phyloP scores from a whole-genome alignment of 2,329 filamentous ascomycete species.

The Xylaria sp. region DNA sequence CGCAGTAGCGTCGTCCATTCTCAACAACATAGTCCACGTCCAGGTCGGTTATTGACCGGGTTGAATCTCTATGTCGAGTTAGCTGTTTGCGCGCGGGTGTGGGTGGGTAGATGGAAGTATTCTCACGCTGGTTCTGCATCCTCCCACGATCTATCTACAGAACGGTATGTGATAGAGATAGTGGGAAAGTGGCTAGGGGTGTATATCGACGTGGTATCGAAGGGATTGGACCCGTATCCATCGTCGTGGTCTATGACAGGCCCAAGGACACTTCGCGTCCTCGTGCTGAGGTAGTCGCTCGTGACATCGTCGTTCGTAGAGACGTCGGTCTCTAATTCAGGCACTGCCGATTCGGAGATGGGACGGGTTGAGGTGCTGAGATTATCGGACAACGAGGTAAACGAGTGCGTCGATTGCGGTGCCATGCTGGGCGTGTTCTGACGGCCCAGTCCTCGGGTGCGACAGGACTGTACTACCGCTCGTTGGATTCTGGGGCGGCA shows the following conservation, averaged over 20 bases:
- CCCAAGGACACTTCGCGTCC: conserved; percentile 44
- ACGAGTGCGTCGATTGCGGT: conserved; percentile 43
- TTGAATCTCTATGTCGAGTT: conserved; percentile 50
- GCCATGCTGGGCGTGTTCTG: conserved; percentile 41
- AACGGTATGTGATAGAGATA: conserved; percentile 51
- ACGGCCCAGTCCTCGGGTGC: conserved; percentile 33
- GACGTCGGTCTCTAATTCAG: conserved; percentile 47
- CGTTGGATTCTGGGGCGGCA: conserved; percentile 39
- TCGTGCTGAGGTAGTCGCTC: conserved; percentile 48
- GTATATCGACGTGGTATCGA: conserved; percentile 59
- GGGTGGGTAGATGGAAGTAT: not conserved
- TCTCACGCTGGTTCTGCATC: conserved; percentile 57
- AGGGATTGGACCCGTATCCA: conserved; percentile 40
- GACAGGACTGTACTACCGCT: conserved; percentile 30
- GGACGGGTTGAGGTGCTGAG: conserved; percentile 40
- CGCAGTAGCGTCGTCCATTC: conserved; percentile 71
- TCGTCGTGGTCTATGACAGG: conserved; percentile 42
- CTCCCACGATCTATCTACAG: conserved; percentile 51
- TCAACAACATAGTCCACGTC: conserved; percentile 69
- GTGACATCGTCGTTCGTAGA: conserved; percentile 49
- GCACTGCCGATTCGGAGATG: conserved; percentile 43
- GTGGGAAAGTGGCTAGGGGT: conserved; percentile 55
- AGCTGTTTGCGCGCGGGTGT: conserved; percentile 20
- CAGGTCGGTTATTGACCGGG: conserved; percentile 60
- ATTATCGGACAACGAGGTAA: conserved; percentile 43